Evolutionary conservation across 345 rosid species (phyloP).

Genomic region (Cardamine resedifolia): DNA sequence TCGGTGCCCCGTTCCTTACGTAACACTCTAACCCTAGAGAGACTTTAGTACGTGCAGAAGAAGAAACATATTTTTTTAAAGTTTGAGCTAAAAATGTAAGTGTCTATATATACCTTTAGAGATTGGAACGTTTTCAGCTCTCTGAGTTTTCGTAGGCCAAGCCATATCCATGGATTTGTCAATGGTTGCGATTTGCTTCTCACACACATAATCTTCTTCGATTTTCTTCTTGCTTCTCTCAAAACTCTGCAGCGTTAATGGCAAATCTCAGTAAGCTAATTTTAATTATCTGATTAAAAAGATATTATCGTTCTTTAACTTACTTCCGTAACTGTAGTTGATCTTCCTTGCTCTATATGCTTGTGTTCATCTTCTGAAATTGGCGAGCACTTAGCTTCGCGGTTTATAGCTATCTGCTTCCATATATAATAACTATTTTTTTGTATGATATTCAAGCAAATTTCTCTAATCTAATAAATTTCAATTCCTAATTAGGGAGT

Average conservation of each 20-base stretch:
- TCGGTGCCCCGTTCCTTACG: constrained; percentile 33
- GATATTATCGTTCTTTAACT: constrained; percentile 3
- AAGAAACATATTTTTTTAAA: not conserved
- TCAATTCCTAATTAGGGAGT: not conserved
- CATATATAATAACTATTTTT: not conserved
- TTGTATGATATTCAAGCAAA: constrained; percentile 1
- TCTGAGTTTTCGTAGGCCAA: constrained; percentile 28
- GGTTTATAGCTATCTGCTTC: constrained; percentile 66
- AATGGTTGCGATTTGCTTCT: constrained; percentile 43
- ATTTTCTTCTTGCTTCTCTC: constrained; percentile 30
- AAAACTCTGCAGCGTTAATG: constrained; percentile 19
- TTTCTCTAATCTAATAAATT: not conserved
- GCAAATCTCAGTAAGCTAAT: not conserved
- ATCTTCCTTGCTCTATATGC: constrained; percentile 34
- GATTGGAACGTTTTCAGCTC: not conserved
- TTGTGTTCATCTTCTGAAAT: constrained; percentile 52
- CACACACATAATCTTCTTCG: constrained; percentile 30
- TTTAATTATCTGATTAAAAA: not conserved
- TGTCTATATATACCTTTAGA: constrained; percentile 28
- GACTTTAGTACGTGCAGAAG: not conserved
- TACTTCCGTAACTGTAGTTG: constrained; percentile 28
- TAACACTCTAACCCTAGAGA: constrained; percentile 31
- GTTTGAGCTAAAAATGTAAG: not conserved
- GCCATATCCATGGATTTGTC: constrained; percentile 49
- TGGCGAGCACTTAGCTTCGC: constrained; percentile 57